Base-by-base conservation (phyloP, 2,329 filamentous ascomycete species). In the Trichoderma sp. region DNA sequence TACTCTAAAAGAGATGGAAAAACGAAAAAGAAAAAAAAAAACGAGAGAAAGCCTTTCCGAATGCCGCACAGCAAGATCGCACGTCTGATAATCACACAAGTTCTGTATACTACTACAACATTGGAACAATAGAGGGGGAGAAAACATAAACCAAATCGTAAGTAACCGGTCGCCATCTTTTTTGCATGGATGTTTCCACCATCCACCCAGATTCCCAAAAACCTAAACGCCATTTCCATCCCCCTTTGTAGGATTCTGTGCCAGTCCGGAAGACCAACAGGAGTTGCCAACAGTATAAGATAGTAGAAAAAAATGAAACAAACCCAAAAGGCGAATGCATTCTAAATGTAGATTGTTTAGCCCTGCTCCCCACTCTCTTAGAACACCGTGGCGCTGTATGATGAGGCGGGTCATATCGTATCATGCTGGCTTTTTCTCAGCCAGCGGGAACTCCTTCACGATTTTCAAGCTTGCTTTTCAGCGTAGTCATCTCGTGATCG, bases 401-500 rank as follows among this genome's bases (percentile, higher is more conserved):
- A 31, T 19, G 31, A 58, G 43, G 55, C 43, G 47, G 33, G 27
- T 27, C 59, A 14, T 47, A 33, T 33, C 33, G 11, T 11, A 33
- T 33, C 33, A 35, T 14, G 29, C 35, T 55, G n/a, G 29, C 43
- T 55, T 55, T 37, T 49, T 21, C 43, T 70, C 67, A 71, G 21
- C 40, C 35, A 21, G 72, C 70, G 13, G 74, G 68, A 33, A 73
- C 56, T 21, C 69, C 74, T 58, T 80, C 79, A 27, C 74, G 76
- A 64, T 68, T 73, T 65, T 79, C 77, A 43, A 79, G 71, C 57
- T 79, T 78, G 64, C 77, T 79, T 71, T 78, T 80, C 57, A 81
- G 68, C 7, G 70, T 72, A 14, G 75, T 71, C 33, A 81, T 77
- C 64, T 79, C 78, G 27, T 79, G 74, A 49, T 80, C 79, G 21